These are phyloP conservation scores for Penicillium cosmopolitanum DNA, from an alignment of 495 filamentous ascomycete genomes.

Conservation along the genomic window DNA sequence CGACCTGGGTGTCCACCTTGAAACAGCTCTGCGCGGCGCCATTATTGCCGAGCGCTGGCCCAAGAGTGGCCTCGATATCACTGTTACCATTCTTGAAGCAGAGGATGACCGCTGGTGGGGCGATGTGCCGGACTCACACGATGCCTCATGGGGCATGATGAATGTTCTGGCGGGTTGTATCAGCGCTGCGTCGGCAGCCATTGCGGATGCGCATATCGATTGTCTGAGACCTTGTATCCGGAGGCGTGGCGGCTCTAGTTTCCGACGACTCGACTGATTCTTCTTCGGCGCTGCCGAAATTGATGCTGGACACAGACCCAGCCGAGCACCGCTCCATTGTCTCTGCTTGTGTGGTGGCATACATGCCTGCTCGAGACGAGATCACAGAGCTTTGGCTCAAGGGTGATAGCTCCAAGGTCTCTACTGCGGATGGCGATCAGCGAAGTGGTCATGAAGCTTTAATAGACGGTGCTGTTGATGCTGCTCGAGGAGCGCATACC, in stretches of 20 bases:
- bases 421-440: conserved; percentile 32
- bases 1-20: conserved; percentile 87
- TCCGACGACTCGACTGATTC: conserved; percentile 40
- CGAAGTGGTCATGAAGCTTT: conserved; percentile 52
- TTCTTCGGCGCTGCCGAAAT: conserved; percentile 38
- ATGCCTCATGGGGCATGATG: conserved; percentile 77
- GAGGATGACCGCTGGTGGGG: conserved; percentile 74
- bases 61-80: conserved; percentile 91
- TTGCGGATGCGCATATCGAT: conserved; percentile 94
- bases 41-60: conserved; percentile 94
- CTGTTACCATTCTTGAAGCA: conserved; percentile 89
- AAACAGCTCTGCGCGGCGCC: conserved; percentile 84
- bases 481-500: conserved; percentile 58
- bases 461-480: conserved; percentile 66
- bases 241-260: conserved; percentile 85
- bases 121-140: conserved; percentile 49
- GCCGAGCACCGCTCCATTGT: conserved; percentile 71
- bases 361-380: conserved; percentile 85
- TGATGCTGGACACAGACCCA: conserved; percentile 84
- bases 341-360: conserved; percentile 87
- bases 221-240: conserved; percentile 86
- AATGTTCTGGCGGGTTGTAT: conserved; percentile 90
- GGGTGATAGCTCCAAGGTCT: conserved; percentile 61
- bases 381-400: conserved; percentile 94
- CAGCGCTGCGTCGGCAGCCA: conserved; percentile 91